Percentiles rank a stretch among this genome's conserved stretches.
Evolutionary conservation across 164 flowering plant genomes (phyloP).

Genomic region (Macadamia tetraphylla): DNA sequence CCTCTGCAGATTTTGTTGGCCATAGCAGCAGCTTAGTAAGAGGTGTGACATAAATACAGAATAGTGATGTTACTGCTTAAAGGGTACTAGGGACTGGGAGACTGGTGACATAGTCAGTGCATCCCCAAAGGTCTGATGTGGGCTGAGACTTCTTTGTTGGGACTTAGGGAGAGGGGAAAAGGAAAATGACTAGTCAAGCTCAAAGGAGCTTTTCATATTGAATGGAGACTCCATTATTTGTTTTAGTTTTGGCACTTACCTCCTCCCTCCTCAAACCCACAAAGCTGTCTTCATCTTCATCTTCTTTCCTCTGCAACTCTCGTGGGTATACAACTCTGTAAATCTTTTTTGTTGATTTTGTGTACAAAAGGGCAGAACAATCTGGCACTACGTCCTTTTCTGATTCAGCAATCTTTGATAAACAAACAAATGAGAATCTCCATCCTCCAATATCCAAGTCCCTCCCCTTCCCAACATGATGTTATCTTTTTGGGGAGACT

Average conservation of each 20-base stretch:
- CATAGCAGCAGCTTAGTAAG: no score
- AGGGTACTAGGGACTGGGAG: no score
- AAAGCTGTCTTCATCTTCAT: conserved; percentile 26
- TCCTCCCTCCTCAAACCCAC: conserved; percentile 33
- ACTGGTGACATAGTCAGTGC: no score
- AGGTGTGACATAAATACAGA: no score
- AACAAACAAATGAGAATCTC: conserved; percentile 30
- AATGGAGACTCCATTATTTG: neutral
- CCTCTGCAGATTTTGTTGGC: no score
- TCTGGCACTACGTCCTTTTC: conserved; percentile 37
- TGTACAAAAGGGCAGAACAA: conserved; percentile 35
- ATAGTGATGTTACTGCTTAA: no score
- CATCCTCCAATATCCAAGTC: conserved; percentile 7
- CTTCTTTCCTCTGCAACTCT: conserved; percentile 13
- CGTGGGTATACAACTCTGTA: conserved; percentile 33
- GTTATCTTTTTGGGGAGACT: no score
- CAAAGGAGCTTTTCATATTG: neutral
- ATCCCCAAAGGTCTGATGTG: no score
- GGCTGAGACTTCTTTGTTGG: no score
- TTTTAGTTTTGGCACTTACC: neutral
- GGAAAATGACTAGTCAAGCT: neutral
- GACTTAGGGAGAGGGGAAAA: no score
- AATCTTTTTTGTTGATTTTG: conserved; percentile 48
- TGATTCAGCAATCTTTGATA: conserved; percentile 22
- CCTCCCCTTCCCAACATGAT: conserved; percentile 5